Evolutionary conservation across 2,329 filamentous ascomycete species (phyloP).

Genomic region (Daldinia sp.): DNA sequence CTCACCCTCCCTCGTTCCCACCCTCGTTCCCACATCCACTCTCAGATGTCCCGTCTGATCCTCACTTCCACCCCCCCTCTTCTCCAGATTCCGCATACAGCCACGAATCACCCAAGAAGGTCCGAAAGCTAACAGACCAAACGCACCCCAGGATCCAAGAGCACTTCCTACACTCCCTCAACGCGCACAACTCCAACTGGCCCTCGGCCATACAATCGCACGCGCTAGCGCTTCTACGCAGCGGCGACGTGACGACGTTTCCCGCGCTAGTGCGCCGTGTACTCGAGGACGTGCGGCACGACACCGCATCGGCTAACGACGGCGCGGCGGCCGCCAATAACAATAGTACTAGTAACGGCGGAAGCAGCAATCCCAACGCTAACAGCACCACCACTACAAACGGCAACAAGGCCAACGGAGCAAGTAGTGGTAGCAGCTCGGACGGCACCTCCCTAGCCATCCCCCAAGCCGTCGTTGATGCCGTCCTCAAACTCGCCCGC

Average conservation of each 20-base stretch:
- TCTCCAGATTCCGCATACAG: not conserved
- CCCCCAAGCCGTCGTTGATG: conserved; percentile 66
- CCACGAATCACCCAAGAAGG: not conserved
- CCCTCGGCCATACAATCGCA: conserved; percentile 67
- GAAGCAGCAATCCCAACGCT: conserved; percentile 41
- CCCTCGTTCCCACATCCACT: not conserved
- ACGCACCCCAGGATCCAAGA: conserved; percentile 65
- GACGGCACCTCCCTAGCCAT: conserved; percentile 60
- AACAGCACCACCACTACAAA: conserved; percentile 15
- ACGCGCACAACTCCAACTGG: conserved; percentile 69
- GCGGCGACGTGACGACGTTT: conserved; percentile 66
- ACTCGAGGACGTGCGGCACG: conserved; percentile 67
- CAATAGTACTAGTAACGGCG: conserved; percentile 7
- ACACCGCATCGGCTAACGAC: conserved; percentile 51
- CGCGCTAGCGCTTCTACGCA: conserved; percentile 67
- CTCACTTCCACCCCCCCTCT: not conserved
- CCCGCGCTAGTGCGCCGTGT: conserved; percentile 68
- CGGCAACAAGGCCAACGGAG: not conserved
- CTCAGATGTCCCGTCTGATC: not conserved
- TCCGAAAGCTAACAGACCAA: conserved; percentile 11
- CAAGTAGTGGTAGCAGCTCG: conserved; percentile 41
- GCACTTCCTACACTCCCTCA: conserved; percentile 67
- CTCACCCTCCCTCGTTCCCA: not conserved
- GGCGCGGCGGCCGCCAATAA: conserved; percentile 19
- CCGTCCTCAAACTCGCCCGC: conserved; percentile 66